phyloP scores from a whole-genome alignment of 2,329 filamentous ascomycete species.

The Fusarium algeriense region DNA sequence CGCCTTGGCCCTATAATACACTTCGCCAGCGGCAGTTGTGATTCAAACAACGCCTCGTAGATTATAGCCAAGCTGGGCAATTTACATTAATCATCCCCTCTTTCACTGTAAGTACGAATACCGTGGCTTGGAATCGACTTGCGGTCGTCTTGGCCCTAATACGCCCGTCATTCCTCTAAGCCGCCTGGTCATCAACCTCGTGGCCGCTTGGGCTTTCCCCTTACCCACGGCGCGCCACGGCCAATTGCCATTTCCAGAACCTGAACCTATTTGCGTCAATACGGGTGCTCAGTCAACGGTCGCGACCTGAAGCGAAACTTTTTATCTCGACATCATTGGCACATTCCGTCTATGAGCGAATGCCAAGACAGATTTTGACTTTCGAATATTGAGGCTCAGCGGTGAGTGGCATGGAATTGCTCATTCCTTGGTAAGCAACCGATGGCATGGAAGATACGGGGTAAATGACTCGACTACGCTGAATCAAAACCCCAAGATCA shows the following conservation, averaged over 20 bases:
- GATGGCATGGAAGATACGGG: constrained; percentile 4
- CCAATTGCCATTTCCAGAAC: neutral
- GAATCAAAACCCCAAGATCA: constrained; percentile 22
- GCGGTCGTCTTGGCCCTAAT: constrained; percentile 21
- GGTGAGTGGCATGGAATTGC: constrained; percentile 8
- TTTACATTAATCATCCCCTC: neutral
- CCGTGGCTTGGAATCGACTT: constrained; percentile 31
- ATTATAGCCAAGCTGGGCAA: constrained; percentile 8
- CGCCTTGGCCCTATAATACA: constrained; percentile 28
- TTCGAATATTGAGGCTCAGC: constrained; percentile 34
- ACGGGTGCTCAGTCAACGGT: constrained; percentile 19
- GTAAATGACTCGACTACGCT: constrained; percentile 27
- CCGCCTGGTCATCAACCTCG: constrained; percentile 40
- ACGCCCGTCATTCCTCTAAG: constrained; percentile 33
- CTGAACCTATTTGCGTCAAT: constrained; percentile 21
- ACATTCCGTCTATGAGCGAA: neutral
- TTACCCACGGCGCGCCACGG: constrained; percentile 37
- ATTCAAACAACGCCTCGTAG: neutral
- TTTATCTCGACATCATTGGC: constrained; percentile 10
- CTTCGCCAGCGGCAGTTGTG: constrained; percentile 28
- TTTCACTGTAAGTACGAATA: constrained; percentile 7
- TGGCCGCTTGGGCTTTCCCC: constrained; percentile 35
- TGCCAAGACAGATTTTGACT: constrained; percentile 26
- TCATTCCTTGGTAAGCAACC: constrained; percentile 26
- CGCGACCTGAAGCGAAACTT: constrained; percentile 2